Base-by-base conservation (phyloP, 1,139 yeast species). In the Kluyveromyces sp. region DNA sequence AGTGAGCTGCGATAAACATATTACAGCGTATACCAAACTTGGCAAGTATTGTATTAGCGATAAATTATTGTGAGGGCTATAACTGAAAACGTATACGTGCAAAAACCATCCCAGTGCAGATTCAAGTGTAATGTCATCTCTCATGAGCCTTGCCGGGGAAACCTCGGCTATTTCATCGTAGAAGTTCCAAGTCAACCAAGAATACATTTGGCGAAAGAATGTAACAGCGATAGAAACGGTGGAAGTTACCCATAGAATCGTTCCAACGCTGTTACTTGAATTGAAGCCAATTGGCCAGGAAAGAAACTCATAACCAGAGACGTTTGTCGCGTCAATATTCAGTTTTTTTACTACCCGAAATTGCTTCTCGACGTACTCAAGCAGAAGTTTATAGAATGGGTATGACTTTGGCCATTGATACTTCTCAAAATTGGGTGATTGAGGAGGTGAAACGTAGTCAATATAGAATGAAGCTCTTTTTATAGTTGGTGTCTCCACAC, bases 391-490 rank as follows among this genome's bases (percentile, higher is more conserved):
- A 15, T 28, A 53, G 84, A 83, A 56, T 79, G 82, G n/a, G 38
- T 15, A 35, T 6, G 13, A 12, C n/a, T 18, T 19, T 3, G 41
- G 30, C 41, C 41, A 38, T 30, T 20, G 7, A 20, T 31, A 38
- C 9, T 2, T 19, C 12, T 19, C 20, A 2, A 11, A n/a, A 6
- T 8, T 17, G 13, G 13, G n/a, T 12, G 29, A 4, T n/a, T 65
- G 61, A 52, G 79, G 79, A 46, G 64, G 64, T 52, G 32, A 13
- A n/a, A 40, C 33, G 2, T 33, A 42, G 11, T 84, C 94, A 40
- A 85, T 68, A 51, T 69, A 74, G 80, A 94, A 85, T 37, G 75
- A 61, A 0, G 89, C 70, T 52, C 78, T 74, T 11, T 75, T 72
- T 30, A 69, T 62, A 2, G 75, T 75, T 11, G 94, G 87, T 30